Evolutionary conservation across 345 rosid genomes (phyloP).

Genomic region (Linum usitatissimum): DNA sequence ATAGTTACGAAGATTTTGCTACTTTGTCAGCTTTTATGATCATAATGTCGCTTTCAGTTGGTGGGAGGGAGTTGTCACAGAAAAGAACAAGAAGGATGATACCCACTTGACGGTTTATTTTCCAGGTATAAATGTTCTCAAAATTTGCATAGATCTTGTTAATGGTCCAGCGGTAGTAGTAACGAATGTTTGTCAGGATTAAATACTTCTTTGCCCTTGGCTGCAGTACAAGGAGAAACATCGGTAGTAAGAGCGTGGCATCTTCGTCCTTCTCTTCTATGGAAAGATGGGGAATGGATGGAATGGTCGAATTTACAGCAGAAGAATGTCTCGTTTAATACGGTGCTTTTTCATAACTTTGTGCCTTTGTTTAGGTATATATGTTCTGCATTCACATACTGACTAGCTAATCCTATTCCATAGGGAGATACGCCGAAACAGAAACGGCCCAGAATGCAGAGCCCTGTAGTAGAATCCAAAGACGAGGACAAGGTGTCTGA

Average conservation of each 20-base stretch:
- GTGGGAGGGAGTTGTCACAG: constrained; percentile 87
- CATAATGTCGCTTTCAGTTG: constrained; percentile 40
- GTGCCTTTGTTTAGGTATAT: neutral
- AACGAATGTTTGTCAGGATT: constrained; percentile 1
- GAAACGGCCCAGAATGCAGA: constrained; percentile 52
- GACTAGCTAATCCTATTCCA: constrained; percentile 17
- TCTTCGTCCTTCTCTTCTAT: constrained; percentile 73
- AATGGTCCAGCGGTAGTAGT: constrained; percentile 2
- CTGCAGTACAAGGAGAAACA: constrained; percentile 61
- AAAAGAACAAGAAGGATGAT: constrained; percentile 75
- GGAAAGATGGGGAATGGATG: constrained; percentile 88
- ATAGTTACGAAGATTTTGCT: neutral
- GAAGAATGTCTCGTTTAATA: constrained; percentile 28
- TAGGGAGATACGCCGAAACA: constrained; percentile 88
- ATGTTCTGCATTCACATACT: constrained; percentile 5
- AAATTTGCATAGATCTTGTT: neutral
- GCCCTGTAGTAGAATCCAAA: constrained; percentile 35
- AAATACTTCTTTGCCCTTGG: constrained; percentile 13
- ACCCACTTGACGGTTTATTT: constrained; percentile 53
- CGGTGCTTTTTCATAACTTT: constrained; percentile 35
- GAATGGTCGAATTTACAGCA: constrained; percentile 51
- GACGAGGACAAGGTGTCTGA: constrained; percentile 39
- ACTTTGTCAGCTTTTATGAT: neutral
- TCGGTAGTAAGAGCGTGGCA: constrained; percentile 57
- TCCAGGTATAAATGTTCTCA: constrained; percentile 42